These are phyloP conservation scores for Heliamphora pulchella DNA, from an alignment of 179 eudicot genomes.

Conservation along the genomic window DNA sequence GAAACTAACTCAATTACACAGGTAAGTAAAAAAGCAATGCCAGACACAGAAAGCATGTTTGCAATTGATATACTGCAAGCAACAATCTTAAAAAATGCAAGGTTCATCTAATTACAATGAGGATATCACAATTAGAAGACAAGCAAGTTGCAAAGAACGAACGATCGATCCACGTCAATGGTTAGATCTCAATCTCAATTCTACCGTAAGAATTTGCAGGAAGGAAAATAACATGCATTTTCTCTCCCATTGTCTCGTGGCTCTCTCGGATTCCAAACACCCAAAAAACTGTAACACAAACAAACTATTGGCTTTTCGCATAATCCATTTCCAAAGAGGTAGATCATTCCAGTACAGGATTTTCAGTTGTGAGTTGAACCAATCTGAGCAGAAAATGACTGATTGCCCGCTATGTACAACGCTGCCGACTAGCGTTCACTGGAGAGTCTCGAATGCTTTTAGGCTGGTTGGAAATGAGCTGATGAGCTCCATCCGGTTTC, in stretches of 20 bases:
- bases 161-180: not conserved
- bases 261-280: constrained; percentile 13
- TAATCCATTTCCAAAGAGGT: not conserved
- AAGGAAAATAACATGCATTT: not conserved
- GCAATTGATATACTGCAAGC: not conserved
- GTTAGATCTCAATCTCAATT: constrained; percentile 15
- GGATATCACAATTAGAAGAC: constrained; percentile 3
- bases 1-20: too few relatives aligned
- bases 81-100: constrained; percentile 3
- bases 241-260: constrained; percentile 12
- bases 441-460: constrained; percentile 46
- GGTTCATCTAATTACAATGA: constrained; percentile 3
- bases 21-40: not conserved
- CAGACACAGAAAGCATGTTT: not conserved
- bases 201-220: constrained; percentile 1
- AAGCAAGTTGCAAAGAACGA: constrained; percentile 11
- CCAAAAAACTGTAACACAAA: constrained; percentile 9
- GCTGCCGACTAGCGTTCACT: constrained; percentile 42
- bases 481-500: constrained; percentile 49
- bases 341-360: not conserved
- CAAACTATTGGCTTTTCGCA: not conserved
- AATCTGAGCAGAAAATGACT: not conserved
- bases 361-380: not conserved
- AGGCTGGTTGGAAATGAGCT: constrained; percentile 37
- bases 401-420: constrained; percentile 28